A percentile compares a stretch with the other conserved stretches of the same genome.
Evolutionary conservation across 441 rosid genomes (phyloP).

Genomic region (Jatropha podagrica): DNA sequence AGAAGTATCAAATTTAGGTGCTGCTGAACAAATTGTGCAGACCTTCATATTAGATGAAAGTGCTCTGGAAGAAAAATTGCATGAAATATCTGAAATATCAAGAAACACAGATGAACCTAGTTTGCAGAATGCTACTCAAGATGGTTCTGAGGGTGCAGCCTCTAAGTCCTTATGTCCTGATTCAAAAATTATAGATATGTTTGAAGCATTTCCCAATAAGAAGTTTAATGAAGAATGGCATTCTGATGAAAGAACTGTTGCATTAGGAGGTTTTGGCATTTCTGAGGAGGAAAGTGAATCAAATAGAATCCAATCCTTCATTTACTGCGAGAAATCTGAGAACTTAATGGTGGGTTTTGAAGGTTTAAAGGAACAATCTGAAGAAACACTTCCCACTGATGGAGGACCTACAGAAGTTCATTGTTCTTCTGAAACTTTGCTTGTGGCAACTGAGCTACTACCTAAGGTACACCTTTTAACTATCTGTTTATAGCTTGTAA

Average conservation of each 20-base stretch:
- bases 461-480: conserved; percentile 44
- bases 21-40: conserved; percentile 32
- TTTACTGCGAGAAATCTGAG: conserved; percentile 36
- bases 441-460: conserved; percentile 28
- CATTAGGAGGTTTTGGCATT: conserved; percentile 19
- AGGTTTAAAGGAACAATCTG: conserved; percentile 33
- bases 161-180: conserved; percentile 22
- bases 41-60: conserved; percentile 25
- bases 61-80: conserved; percentile 31
- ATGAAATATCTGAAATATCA: conserved; percentile 33
- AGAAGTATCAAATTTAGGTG: conserved; percentile 28
- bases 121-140: conserved; percentile 20
- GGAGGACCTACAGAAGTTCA: conserved; percentile 38
- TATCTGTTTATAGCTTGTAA: conserved; percentile 6
- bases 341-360: conserved; percentile 26
- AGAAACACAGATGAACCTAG: conserved; percentile 26
- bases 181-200: conserved; percentile 26
- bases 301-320: conserved; percentile 34
- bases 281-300: conserved; percentile 32
- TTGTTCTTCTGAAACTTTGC: conserved; percentile 33
- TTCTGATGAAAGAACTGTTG: conserved; percentile 28
- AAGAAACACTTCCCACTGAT: conserved; percentile 31
- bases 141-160: conserved; percentile 21
- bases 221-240: conserved; percentile 27
- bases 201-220: conserved; percentile 28